Evolutionary conservation across 495 filamentous ascomycete species (phyloP).

Genomic region (Xeromyces bisporus): DNA sequence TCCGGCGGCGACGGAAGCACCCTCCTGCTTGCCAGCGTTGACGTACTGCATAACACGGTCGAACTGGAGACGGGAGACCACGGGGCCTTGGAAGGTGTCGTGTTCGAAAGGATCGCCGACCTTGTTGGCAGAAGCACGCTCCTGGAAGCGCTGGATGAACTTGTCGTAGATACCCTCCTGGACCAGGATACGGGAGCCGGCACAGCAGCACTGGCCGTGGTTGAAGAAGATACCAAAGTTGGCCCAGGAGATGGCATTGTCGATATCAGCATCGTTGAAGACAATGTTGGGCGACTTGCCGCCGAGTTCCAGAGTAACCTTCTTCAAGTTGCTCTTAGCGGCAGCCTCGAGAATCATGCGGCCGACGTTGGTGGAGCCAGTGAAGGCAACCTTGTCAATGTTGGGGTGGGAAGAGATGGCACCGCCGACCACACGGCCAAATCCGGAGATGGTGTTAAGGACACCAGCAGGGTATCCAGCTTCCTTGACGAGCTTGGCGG

Average conservation of each 20-base stretch:
- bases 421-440: constrained; percentile 78
- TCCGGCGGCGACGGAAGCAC: constrained; percentile 71
- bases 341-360: constrained; percentile 93
- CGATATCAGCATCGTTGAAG: constrained; percentile 89
- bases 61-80: constrained; percentile 87
- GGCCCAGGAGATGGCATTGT: constrained; percentile 91
- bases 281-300: constrained; percentile 98
- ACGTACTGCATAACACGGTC: constrained; percentile 99
- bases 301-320: constrained; percentile 96
- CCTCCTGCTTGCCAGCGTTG: constrained; percentile 68
- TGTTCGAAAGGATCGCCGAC: constrained; percentile 82
- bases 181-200: constrained; percentile 88
- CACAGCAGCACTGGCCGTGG: constrained; percentile 97
- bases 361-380: constrained; percentile 81
- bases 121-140: constrained; percentile 61
- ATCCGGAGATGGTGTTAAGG: constrained; percentile 86
- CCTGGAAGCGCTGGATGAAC: constrained; percentile 79
- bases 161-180: constrained; percentile 94
- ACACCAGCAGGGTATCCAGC: constrained; percentile 95
- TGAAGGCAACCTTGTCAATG: constrained; percentile 97
- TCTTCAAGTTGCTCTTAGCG: constrained; percentile 90
- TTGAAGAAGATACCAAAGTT: constrained; percentile 99
- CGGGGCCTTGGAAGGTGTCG: constrained; percentile 92
- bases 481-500: constrained; percentile 68
- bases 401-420: constrained; percentile 92